Evolutionary conservation across 495 filamentous ascomycete species (phyloP), one percentile per base, ranked within the genome.

Genomic region (Rostrohypoxylon terebratum): DNA sequence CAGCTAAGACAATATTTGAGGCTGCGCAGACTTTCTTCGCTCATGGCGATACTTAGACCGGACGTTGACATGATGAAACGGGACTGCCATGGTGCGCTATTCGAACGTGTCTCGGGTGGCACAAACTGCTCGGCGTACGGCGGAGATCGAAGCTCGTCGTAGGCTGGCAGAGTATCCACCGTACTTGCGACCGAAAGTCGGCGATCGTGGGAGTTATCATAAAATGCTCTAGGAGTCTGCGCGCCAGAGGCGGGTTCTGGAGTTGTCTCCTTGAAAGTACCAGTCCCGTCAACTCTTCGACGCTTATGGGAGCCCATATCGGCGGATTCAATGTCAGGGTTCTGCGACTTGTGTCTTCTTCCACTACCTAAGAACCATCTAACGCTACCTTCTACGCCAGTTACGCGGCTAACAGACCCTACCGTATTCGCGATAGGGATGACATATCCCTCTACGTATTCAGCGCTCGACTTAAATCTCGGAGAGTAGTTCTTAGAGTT

Each of bases 401-500:
- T 96, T 55, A 90, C 89, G 3, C 92, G 87, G 16, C 92, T 89
- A 4, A 97, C 91, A 1, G 86, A 90, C n/a, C 90, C 89, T 1
- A 97, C 92, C 0, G 92, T 93, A 74, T 90, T 93, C 51, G 90
- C 92, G 33, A 97, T 88, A 2, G 93, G 94, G 1, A 90, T 90
- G 38, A 97, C 90, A 71, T 89, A 93, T 38, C 91, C 89, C 79
- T 97, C 94, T 31, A 97, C 88, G 70, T 93, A 92, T 74, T 97
- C 93, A 42, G 92, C 93, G 68, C 92, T 87, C 44, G 91, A 90
- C 74, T 91, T 93, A 80, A 97, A 91, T 2, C 91, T 87, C 0
- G 94, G 93, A 4, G 92, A 94, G 76, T 96, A 96, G 23, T 91
- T 91, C 78, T 98, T 97, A 16, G 91, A 91, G 4, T 85, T 88